Base-by-base conservation (phyloP, 2,329 filamentous ascomycete genomes). In the Chalaropsis thielavioides region DNA sequence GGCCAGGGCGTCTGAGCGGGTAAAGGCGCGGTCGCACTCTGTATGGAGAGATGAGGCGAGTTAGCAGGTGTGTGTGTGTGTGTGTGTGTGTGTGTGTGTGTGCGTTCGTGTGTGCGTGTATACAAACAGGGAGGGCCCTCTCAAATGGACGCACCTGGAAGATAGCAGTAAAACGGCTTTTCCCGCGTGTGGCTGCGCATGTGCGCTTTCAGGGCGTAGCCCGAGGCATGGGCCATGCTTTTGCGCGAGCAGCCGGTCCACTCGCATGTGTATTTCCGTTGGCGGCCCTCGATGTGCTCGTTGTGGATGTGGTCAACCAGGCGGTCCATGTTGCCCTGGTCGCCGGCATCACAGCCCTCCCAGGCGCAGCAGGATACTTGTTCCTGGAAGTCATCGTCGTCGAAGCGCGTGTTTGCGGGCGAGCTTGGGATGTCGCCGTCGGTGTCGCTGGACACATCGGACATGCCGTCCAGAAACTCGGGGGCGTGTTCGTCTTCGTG, bases 11-110 rank as follows among this genome's bases (percentile, higher is more conserved):
- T 99, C 94, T 27, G 92, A 96, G 69, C 94, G 83, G 1, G 94
- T 99, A 71, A 99, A 99, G 40, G 92, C 92, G 68, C 92, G 88
- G 74, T 99, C 94, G 76, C 94, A 99, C 82, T 99, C 94, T 95
- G 71, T 49, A 59, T 5, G 13, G 3, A 15, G 58, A 56, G 61
- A 59, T 27, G 40, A 19, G 27, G 24, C 3, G 19, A 15, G 22
- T 17, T 40, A 35, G 46, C 1, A 22, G 46, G 63, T 11, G 1
- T n/a, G n/a, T n/a, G n/a, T n/a, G n/a, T n/a, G n/a, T n/a, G n/a
- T n/a, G n/a, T n/a, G n/a, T n/a, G n/a, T n/a, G n/a, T n/a, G n/a
- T n/a, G n/a, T n/a, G n/a, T n/a, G n/a, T n/a, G n/a, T n/a, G n/a
- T n/a, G n/a, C n/a, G n/a, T n/a, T n/a, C n/a, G n/a, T n/a, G n/a